phyloP scores from a whole-genome alignment of 345 rosid genomes.

The Sapria himalayana region DNA sequence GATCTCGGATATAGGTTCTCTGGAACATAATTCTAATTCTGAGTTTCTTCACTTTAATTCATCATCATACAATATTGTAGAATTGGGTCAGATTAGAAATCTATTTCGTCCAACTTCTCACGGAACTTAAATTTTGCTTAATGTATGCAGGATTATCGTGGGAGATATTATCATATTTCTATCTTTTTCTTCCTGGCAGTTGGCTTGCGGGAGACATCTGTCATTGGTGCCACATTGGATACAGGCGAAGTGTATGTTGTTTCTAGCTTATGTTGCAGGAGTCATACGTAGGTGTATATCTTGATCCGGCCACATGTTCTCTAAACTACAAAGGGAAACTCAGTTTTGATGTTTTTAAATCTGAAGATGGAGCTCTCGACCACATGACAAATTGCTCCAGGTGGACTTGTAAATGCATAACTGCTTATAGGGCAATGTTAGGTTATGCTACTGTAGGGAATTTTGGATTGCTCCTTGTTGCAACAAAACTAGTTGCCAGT shows the following conservation, averaged over 20 bases:
- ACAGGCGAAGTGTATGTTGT: slow-evolving; percentile 56
- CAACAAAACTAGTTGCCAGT: slow-evolving; percentile 50
- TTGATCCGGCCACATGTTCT: slow-evolving; percentile 74
- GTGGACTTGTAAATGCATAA: slow-evolving; percentile 25
- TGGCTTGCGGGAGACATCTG: slow-evolving; percentile 46
- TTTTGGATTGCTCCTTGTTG: slow-evolving; percentile 63
- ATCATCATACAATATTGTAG: too few species aligned
- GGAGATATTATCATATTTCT: too few species aligned
- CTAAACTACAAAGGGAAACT: slow-evolving; percentile 45
- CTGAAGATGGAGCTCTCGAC: slow-evolving; percentile 65
- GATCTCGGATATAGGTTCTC: too few species aligned
- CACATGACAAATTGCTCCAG: slow-evolving; percentile 45
- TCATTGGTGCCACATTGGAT: slow-evolving; percentile 49
- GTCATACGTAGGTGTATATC: slow-evolving; percentile 55
- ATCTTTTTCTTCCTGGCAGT: slow-evolving; percentile 21
- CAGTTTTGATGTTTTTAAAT: slow-evolving; percentile 46
- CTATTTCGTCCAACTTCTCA: too few species aligned
- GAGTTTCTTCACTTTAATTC: too few species aligned
- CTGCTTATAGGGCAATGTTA: slow-evolving; percentile 44
- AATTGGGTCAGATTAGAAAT: too few species aligned
- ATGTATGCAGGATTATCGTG: too few species aligned
- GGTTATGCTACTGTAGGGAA: slow-evolving; percentile 85
- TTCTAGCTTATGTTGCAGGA: slow-evolving; percentile 39
- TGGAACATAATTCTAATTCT: too few species aligned
- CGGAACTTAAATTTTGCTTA: too few species aligned